Conservation (phyloP, 805 yeast genomes). For the Candida oleophila region DNA sequence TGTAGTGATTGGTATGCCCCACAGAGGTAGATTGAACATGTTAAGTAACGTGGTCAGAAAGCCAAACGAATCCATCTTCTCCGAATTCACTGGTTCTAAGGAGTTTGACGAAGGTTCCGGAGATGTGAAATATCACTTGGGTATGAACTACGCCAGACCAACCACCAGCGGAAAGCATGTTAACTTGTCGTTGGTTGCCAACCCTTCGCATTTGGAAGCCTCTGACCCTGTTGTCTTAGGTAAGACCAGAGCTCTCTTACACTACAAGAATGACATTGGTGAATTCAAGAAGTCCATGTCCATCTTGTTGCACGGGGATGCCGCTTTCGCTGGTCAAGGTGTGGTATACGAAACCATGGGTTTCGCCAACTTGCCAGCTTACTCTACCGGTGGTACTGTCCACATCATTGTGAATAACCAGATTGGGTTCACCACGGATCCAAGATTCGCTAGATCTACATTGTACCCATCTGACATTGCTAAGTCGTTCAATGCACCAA, state of each 20-base stretch:
- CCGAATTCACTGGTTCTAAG: conserved; percentile 91
- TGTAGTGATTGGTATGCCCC: conserved; percentile 98
- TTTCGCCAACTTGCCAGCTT: conserved; percentile 86
- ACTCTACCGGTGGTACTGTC: conserved; percentile 97
- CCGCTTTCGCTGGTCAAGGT: conserved; percentile 99
- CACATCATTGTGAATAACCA: conserved; percentile 97
- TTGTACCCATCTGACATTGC: conserved; percentile 98
- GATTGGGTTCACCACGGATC: conserved; percentile 99
- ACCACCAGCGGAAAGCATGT: conserved; percentile 97
- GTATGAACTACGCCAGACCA: conserved; percentile 99
- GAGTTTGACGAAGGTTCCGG: conserved; percentile 96
- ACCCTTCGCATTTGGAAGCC: conserved; percentile 98
- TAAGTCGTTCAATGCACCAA: conserved; percentile 94
- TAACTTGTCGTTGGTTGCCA: conserved; percentile 93
- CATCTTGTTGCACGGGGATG: conserved; percentile 96
- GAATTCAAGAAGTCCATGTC: conserved; percentile 84
- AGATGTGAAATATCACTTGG: conserved; percentile 98
- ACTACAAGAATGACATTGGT: conserved; percentile 84
- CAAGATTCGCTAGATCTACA: conserved; percentile 95
- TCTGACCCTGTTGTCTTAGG: conserved; percentile 99
- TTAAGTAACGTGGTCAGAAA: conserved; percentile 97
- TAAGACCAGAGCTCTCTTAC: conserved; percentile 94
- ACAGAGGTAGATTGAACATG: conserved; percentile 98
- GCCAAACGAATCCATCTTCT: conserved; percentile 96
- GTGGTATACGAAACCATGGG: conserved; percentile 99